Conservation (phyloP, 75 land plant genomes). For the Selaginella moellendorffii region DNA sequence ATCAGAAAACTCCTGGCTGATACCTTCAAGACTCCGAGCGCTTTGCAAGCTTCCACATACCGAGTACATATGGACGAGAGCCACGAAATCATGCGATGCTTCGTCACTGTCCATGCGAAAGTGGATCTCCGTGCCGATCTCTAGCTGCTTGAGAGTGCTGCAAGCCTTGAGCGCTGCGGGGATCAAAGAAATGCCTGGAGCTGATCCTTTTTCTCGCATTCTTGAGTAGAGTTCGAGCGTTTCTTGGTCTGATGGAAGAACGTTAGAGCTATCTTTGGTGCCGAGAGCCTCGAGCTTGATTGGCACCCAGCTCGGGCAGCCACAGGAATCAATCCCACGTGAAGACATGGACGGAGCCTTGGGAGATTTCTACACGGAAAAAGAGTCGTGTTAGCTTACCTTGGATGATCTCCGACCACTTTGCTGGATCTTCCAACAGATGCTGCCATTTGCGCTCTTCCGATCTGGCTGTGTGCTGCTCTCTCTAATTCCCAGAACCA, state of each 20-base stretch:
- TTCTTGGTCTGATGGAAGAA: neutral
- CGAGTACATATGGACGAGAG: too few relatives aligned
- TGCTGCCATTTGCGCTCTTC: neutral
- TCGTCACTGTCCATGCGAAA: too few relatives aligned
- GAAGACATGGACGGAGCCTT: neutral
- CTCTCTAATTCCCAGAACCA: too few relatives aligned
- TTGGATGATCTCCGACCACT: neutral
- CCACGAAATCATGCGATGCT: too few relatives aligned
- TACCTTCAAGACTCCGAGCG: too few relatives aligned
- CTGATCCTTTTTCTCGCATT: too few relatives aligned
- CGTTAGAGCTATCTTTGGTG: neutral
- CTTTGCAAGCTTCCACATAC: too few relatives aligned
- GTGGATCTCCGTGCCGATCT: neutral
- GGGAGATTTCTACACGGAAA: neutral
- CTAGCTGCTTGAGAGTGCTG: neutral
- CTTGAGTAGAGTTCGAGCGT: neutral
- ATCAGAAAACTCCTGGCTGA: neutral
- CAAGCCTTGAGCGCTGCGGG: neutral
- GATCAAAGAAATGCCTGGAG: neutral
- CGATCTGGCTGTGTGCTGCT: neutral
- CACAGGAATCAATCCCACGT: neutral
- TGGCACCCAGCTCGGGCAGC: neutral
- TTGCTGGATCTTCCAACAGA: neutral
- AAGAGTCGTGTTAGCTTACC: neutral
- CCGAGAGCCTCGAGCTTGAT: neutral